Evolutionary conservation across 257 asterid species (phyloP).

Genomic region (Solanum habrochaites): DNA sequence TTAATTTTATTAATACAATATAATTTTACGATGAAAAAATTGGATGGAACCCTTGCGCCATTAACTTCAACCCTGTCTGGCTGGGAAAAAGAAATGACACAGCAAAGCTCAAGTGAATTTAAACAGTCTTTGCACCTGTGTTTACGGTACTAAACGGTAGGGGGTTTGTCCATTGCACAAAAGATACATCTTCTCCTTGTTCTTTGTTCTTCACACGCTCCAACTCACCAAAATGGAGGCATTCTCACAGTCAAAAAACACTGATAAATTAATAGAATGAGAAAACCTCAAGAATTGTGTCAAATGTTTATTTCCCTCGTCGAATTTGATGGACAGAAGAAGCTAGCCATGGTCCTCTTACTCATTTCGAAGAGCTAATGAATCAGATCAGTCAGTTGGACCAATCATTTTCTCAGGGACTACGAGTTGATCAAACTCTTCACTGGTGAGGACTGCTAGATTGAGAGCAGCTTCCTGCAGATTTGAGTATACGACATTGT

Average conservation of each 20-base stretch:
- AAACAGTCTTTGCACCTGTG: background rate
- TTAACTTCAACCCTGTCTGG: background rate
- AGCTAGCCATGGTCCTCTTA: background rate
- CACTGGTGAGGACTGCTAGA: slow-evolving; percentile 61
- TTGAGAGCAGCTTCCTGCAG: slow-evolving; percentile 80
- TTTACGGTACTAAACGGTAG: background rate
- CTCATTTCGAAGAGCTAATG: background rate
- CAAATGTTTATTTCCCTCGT: background rate
- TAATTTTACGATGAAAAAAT: background rate
- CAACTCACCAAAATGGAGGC: background rate
- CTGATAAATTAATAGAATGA: background rate
- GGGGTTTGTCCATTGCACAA: background rate
- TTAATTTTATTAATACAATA: background rate
- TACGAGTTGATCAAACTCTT: slow-evolving; percentile 75
- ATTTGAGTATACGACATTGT: background rate
- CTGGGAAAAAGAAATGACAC: background rate
- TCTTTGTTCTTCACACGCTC: background rate
- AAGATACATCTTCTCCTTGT: background rate
- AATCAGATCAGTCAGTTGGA: slow-evolving; percentile 38
- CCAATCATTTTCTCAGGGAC: slow-evolving; percentile 97
- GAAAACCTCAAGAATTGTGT: slow-evolving; percentile 7
- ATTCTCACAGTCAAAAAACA: background rate
- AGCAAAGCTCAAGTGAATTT: background rate
- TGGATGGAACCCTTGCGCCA: background rate
- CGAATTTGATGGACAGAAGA: background rate